A percentile compares a stretch with the other conserved stretches of the same genome.
phyloP scores from a whole-genome alignment of 202 grass and related monocot species.

The Panicum hallii region DNA sequence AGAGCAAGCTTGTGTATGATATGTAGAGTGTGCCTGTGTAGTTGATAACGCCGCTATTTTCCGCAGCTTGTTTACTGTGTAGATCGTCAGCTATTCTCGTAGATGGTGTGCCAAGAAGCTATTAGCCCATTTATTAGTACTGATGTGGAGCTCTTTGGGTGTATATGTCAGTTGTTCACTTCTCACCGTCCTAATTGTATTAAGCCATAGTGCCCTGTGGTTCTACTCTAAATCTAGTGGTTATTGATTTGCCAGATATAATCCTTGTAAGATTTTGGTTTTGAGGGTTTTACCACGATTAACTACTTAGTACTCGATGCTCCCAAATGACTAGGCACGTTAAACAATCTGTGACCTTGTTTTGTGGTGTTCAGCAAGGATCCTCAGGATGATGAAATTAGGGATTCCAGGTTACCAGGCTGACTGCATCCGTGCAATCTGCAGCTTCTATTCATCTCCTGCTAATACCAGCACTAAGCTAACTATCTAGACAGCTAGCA shows the following conservation, averaged over 20 bases:
- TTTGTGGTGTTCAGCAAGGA: neutral
- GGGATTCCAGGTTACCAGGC: too few relatives aligned
- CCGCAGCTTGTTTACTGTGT: conserved; percentile 15
- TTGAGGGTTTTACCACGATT: neutral
- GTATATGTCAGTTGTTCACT: conserved; percentile 48
- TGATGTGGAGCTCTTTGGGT: conserved; percentile 38
- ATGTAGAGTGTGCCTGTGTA: conserved; percentile 24
- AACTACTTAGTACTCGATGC: neutral
- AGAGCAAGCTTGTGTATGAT: conserved; percentile 80
- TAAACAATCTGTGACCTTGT: neutral
- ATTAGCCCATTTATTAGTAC: conserved; percentile 36
- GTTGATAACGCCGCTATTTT: conserved; percentile 15
- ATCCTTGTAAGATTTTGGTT: neutral
- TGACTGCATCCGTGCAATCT: neutral
- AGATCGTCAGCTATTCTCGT: conserved; percentile 41
- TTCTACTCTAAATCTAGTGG: neutral
- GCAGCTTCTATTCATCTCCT: neutral
- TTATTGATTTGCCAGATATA: conserved; percentile 27
- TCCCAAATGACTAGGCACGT: neutral
- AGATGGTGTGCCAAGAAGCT: conserved; percentile 35
- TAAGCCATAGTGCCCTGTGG: neutral
- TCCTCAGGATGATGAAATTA: neutral
- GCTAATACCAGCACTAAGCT: neutral
- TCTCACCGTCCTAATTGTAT: conserved; percentile 32
- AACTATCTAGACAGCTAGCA: neutral